Conservation (phyloP, 2,329 filamentous ascomycete species). For the Pseudocercospora crystallina region DNA sequence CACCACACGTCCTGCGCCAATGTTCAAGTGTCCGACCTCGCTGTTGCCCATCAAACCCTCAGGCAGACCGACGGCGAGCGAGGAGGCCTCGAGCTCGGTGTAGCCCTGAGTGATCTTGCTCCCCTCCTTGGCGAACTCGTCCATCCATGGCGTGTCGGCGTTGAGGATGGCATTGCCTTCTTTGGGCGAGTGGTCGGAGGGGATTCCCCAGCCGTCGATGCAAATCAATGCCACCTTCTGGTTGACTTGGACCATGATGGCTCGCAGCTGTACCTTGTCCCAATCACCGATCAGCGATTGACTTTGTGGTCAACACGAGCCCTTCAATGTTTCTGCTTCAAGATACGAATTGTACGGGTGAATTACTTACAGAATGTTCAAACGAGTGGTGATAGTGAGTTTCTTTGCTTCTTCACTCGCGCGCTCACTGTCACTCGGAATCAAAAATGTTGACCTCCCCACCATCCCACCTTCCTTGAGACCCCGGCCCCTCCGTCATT, state of each 20-base stretch:
- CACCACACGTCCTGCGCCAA: conserved; percentile 93
- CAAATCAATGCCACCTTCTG: conserved; percentile 79
- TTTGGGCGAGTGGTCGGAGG: conserved; percentile 74
- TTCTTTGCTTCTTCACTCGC: background rate
- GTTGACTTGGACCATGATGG: conserved; percentile 63
- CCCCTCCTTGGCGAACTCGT: conserved; percentile 66
- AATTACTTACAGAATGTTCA: no score
- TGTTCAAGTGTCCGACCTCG: conserved; percentile 98
- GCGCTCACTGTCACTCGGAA: background rate
- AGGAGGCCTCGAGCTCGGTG: conserved; percentile 92
- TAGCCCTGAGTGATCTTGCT: conserved; percentile 79
- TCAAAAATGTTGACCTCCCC: conserved; percentile 7
- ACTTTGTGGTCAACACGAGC: background rate
- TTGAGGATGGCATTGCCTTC: conserved; percentile 85
- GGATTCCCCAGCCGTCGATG: conserved; percentile 97
- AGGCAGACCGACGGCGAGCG: conserved; percentile 89
- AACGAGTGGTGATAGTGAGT: background rate
- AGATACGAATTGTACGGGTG: background rate
- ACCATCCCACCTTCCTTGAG: conserved; percentile 1
- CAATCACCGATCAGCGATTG: background rate
- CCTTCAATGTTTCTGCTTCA: background rate
- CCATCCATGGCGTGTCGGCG: conserved; percentile 92
- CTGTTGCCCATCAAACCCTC: conserved; percentile 99
- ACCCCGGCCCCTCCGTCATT: background rate
- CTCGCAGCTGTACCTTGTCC: background rate